phyloP scores from a whole-genome alignment of 2,329 filamentous ascomycete species.

The Karstenula rhodostoma region DNA sequence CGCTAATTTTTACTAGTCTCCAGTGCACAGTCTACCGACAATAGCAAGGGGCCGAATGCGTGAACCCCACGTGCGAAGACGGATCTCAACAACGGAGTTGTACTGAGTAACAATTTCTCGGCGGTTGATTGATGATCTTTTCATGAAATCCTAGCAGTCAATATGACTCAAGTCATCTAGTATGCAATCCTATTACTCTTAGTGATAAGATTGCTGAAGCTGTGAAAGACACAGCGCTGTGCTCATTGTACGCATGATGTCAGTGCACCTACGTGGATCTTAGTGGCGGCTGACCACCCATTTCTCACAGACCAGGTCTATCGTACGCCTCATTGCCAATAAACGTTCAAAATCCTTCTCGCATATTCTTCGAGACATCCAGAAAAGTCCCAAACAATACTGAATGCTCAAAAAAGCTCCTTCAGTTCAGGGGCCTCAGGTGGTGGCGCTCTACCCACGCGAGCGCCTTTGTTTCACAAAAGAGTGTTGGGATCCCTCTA shows the following conservation, averaged over 20 bases:
- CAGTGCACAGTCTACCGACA: neutral
- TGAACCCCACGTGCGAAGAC: neutral
- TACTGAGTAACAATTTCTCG: neutral
- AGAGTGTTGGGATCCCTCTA: neutral
- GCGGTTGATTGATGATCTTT: neutral
- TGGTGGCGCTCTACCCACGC: neutral
- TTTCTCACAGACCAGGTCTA: constrained; percentile 18
- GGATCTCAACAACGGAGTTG: neutral
- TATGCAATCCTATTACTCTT: neutral
- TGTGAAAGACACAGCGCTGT: neutral
- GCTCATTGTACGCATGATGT: constrained; percentile 15
- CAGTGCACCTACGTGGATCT: constrained; percentile 21
- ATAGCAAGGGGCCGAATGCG: neutral
- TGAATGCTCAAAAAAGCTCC: neutral
- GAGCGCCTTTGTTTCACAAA: constrained; percentile 11
- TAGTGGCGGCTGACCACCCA: constrained; percentile 24
- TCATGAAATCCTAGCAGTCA: neutral
- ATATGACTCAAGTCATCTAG: neutral
- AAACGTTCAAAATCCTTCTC: neutral
- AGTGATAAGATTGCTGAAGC: constrained; percentile 3
- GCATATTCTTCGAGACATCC: constrained; percentile 10
- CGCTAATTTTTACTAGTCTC: no score
- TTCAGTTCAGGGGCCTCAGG: constrained; percentile 1
- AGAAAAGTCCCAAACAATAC: constrained; percentile 2
- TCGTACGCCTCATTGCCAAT: constrained; percentile 7